These are phyloP conservation scores for Arachis hypogaea DNA, from an alignment of 306 rosid species.

Conservation along the genomic window DNA sequence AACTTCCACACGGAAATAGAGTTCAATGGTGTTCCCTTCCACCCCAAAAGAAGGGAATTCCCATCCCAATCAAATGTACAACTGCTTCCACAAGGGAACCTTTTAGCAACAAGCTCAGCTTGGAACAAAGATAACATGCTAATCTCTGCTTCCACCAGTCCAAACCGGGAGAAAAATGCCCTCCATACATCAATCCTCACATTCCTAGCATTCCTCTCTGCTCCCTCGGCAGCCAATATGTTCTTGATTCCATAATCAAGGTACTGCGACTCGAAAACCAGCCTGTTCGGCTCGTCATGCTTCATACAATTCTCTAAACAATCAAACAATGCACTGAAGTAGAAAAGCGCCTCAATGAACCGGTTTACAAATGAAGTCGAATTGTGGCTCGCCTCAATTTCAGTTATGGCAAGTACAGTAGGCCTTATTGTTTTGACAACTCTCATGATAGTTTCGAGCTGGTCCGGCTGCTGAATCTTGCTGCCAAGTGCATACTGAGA, in stretches of 20 bases:
- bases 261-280: conserved; percentile 47
- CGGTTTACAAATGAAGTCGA: conserved; percentile 61
- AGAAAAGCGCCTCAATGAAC: conserved; percentile 69
- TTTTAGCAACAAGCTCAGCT: conserved; percentile 54
- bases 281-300: conserved; percentile 46
- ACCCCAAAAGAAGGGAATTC: conserved; percentile 49
- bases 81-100: conserved; percentile 46
- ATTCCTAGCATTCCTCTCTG: conserved; percentile 51
- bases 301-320: conserved; percentile 55
- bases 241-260: conserved; percentile 55
- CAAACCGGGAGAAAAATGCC: conserved; percentile 56
- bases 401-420: conserved; percentile 50
- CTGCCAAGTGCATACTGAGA: conserved; percentile 34
- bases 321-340: conserved; percentile 60
- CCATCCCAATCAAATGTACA: conserved; percentile 56
- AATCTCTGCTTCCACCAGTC: conserved; percentile 58
- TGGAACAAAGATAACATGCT: conserved; percentile 60
- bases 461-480: conserved; percentile 49
- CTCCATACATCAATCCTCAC: conserved; percentile 77
- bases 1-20: conserved; percentile 74
- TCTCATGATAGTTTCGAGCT: conserved; percentile 55
- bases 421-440: conserved; percentile 54
- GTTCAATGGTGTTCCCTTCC: conserved; percentile 74
- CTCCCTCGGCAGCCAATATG: conserved; percentile 63
- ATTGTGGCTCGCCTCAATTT: conserved; percentile 66